These are phyloP conservation scores for Tetrapisispora arboricola DNA, from an alignment of 805 yeast species.

Conservation along the genomic window DNA sequence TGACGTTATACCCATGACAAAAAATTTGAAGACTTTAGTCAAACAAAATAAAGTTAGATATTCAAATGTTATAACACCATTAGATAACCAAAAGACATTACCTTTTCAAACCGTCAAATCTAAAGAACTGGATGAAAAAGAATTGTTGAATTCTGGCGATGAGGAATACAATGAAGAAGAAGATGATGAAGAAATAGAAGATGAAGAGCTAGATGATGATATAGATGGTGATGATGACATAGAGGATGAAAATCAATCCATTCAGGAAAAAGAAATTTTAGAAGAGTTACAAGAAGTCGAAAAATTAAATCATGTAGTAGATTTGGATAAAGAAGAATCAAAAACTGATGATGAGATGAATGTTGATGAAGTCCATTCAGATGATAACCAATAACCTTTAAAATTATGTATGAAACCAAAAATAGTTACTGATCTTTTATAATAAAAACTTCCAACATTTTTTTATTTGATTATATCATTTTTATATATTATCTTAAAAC, in stretches of 20 bases:
- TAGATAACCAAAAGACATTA: slow-evolving; percentile 9
- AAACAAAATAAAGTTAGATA: slow-evolving; percentile 23
- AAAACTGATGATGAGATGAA: background rate
- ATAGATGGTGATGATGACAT: slow-evolving; percentile 8
- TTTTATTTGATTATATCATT: too few species aligned
- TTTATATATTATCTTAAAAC: too few species aligned
- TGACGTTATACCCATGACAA: slow-evolving; percentile 22
- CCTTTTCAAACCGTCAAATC: slow-evolving; percentile 5
- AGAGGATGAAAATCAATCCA: slow-evolving; percentile 1
- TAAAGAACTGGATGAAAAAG: slow-evolving; percentile 8
- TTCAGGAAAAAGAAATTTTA: slow-evolving; percentile 4
- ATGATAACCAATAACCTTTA: background rate
- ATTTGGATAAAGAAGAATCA: slow-evolving; percentile 9
- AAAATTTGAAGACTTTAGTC: slow-evolving; percentile 15
- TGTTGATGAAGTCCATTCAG: background rate
- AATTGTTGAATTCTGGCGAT: slow-evolving; percentile 10
- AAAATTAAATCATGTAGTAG: slow-evolving; percentile 12
- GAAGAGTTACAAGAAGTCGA: slow-evolving; percentile 14
- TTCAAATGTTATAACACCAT: slow-evolving; percentile 3
- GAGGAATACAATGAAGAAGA: slow-evolving; percentile 10
- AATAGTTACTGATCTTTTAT: too few species aligned
- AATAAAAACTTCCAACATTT: too few species aligned
- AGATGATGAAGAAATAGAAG: slow-evolving; percentile 5
- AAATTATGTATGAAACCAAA: too few species aligned
- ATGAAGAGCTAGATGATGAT: slow-evolving; percentile 4